Evolutionary conservation across 257 asterid species (phyloP).

Genomic region (Fraxinus cuspidata): DNA sequence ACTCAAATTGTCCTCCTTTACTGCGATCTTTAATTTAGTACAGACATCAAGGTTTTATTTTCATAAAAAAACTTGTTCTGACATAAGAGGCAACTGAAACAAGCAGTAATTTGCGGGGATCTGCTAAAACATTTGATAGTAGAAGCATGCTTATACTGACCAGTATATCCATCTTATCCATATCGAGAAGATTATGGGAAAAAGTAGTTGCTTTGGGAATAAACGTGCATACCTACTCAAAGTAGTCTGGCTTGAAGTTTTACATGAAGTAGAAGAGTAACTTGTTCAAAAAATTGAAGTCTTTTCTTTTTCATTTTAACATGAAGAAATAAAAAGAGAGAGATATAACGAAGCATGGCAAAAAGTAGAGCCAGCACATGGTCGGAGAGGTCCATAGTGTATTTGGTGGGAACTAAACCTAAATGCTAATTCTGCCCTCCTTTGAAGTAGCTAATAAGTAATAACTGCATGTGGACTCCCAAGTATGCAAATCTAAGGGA

Average conservation of each 20-base stretch:
- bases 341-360: not conserved
- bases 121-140: not conserved
- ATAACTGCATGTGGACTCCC: not conserved
- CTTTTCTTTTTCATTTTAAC: not conserved
- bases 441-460: not conserved
- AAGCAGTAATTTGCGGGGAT: not conserved
- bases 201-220: not conserved
- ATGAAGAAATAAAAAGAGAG: not conserved
- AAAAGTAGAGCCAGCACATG: not conserved
- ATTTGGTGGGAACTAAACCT: not conserved
- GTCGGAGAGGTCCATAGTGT: not conserved
- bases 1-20: not conserved
- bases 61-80: not conserved
- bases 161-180: not conserved
- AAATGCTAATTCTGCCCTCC: not conserved
- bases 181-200: not conserved
- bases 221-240: not conserved
- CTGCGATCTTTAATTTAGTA: not conserved
- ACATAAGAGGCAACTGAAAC: not conserved
- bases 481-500: not conserved
- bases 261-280: not conserved
- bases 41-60: not conserved
- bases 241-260: not conserved
- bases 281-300: not conserved
- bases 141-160: not conserved